Percentiles rank a stretch among this genome's conserved stretches.
These are phyloP conservation scores for Pyronema omphalodes DNA, from an alignment of 495 filamentous ascomycete genomes.

Conservation along the genomic window DNA sequence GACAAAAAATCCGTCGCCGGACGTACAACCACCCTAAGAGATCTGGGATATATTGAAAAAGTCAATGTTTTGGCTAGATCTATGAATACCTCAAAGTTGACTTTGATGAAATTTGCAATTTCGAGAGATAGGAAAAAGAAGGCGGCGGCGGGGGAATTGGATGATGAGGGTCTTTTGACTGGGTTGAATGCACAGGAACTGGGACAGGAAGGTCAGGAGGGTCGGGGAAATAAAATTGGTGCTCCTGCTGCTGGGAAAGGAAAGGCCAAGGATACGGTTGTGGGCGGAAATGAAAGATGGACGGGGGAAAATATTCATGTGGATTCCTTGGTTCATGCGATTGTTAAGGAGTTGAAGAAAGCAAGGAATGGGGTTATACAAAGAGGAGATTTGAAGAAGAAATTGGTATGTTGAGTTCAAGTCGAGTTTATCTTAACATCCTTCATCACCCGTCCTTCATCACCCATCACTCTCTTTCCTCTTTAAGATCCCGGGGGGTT, in stretches of 20 bases:
- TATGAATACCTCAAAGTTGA: slow-evolving; percentile 48
- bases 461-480: no score
- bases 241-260: slow-evolving; percentile 3
- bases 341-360: slow-evolving; percentile 33
- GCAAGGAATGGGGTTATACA: slow-evolving; percentile 30
- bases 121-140: slow-evolving; percentile 14
- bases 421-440: no score
- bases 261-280: slow-evolving; percentile 11
- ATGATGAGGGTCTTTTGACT: no score
- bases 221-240: slow-evolving; percentile 4
- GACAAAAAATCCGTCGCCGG: slow-evolving; percentile 77
- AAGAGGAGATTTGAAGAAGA: slow-evolving; percentile 42
- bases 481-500: no score
- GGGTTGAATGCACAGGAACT: slow-evolving; percentile 7
- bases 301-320: slow-evolving; percentile 34
- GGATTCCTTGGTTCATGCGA: slow-evolving; percentile 27
- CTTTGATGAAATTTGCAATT: slow-evolving; percentile 40
- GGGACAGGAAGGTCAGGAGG: slow-evolving; percentile 13
- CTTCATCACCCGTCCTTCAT: no score
- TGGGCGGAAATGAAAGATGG: slow-evolving; percentile 25
- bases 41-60: slow-evolving; percentile 76
- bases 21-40: slow-evolving; percentile 53
- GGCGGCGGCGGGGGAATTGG: neutral
- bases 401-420: slow-evolving; percentile 30
- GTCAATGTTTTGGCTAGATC: slow-evolving; percentile 43